Evolutionary conservation across 2,329 filamentous ascomycete species (phyloP).

Genomic region (Cryoendolithus antarcticus): DNA sequence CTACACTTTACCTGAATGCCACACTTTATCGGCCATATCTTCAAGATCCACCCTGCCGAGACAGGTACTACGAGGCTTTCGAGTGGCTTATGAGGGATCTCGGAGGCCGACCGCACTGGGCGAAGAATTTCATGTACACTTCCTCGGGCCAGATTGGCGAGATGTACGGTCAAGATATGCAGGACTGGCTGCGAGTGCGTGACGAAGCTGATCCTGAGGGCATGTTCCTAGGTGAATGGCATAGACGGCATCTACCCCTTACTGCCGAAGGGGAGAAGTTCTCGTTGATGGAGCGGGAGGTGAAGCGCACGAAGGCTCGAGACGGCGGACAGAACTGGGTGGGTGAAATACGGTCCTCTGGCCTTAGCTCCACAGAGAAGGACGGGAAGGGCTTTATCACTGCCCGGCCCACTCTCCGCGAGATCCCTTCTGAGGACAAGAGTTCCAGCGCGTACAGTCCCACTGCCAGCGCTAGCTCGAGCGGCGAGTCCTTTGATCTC

Average conservation of each 20-base stretch:
- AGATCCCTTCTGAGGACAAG: neutral
- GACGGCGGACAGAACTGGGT: constrained; percentile 33
- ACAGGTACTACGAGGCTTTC: constrained; percentile 76
- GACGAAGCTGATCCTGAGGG: constrained; percentile 64
- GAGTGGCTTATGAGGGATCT: constrained; percentile 83
- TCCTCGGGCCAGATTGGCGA: constrained; percentile 47
- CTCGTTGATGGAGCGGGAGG: constrained; percentile 33
- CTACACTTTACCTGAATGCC: constrained; percentile 79
- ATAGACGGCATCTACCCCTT: constrained; percentile 53
- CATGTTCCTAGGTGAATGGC: constrained; percentile 87
- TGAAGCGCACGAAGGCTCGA: constrained; percentile 20
- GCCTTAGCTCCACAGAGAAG: neutral
- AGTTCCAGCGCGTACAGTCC: neutral
- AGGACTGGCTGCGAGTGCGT: constrained; percentile 55
- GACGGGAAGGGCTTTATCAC: no score
- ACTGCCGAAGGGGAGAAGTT: constrained; percentile 15
- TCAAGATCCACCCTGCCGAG: constrained; percentile 61
- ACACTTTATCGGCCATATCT: constrained; percentile 77
- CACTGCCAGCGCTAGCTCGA: constrained; percentile 15
- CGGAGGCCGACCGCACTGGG: constrained; percentile 77
- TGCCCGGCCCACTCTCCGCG: neutral
- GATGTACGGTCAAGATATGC: constrained; percentile 58
- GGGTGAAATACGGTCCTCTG: constrained; percentile 11
- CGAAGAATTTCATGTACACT: constrained; percentile 68
- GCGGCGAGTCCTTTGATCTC: constrained; percentile 32